Base-by-base conservation (phyloP, 371 early-diverging fungal genomes). In the Rhizopus arrhizus region DNA sequence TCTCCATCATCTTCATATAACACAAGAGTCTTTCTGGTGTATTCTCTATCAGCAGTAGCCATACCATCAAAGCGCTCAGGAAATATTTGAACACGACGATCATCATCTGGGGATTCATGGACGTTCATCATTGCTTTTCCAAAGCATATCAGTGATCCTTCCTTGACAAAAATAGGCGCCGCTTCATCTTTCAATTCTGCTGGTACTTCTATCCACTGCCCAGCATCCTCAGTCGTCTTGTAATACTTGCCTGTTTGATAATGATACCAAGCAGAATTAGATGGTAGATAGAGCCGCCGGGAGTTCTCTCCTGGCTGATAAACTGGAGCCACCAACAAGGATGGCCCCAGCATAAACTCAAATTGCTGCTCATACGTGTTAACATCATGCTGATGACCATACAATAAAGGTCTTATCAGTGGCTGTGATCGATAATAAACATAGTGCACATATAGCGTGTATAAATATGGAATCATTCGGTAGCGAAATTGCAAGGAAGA, bases 331-430 rank as follows among this genome's bases (percentile, higher is more conserved):
- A 87, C 64, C 3, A 87, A 66, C 2, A 85, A 50, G n/a, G 60
- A 42, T 11, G 78, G 68, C 2, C 87, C 87, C 12, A 87, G 63
- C 75, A 84, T 78, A 60, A 80, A 87, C 32, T 85, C 85, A 51
- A 80, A 84, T 10, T 72, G 65, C 34, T 78, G 73, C 4, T 63
- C 53, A 45, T 77, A 72, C 1, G 77, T 74, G 11, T 57, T 36
- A 2, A 56, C 59, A 64, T 87, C 87, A 32, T 72, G 53, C 49
- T 77, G 82, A 59, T 81, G 80, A 58, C 82, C 75, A 45, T 78
- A 84, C 51, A 85, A 72, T 5, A 81, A 59, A 0, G 85, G 87
- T 4, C 87, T 78, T 28, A 85, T 70, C n/a, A 85, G 54, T 5
- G 87, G 85, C 32, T 69, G 61, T 16, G 78, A 73, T 7, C 54